Conservation (phyloP, 495 filamentous ascomycete species). For the Cetradonia linearis region DNA sequence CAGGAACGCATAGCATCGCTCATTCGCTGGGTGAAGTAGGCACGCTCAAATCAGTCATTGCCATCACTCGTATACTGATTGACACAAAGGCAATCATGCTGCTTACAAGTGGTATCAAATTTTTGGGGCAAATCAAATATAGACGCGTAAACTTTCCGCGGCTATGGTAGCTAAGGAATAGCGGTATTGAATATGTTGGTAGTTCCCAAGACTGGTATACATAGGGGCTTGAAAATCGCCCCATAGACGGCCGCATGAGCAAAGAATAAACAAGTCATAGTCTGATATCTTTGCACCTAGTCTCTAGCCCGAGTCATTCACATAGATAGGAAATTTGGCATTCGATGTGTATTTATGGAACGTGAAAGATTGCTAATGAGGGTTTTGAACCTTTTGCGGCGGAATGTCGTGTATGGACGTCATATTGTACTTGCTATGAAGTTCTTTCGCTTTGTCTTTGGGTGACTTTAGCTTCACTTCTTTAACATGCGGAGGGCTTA, state of each 20-base stretch:
- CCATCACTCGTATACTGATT: too few species aligned
- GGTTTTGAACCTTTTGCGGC: background rate
- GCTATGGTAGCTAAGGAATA: background rate
- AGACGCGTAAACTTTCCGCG: too few species aligned
- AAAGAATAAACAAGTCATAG: background rate
- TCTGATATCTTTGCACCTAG: background rate
- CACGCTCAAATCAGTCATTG: too few species aligned
- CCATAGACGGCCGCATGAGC: too few species aligned
- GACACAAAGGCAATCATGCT: too few species aligned
- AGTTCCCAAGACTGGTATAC: too few species aligned
- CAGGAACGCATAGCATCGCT: too few species aligned
- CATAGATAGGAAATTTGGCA: background rate
- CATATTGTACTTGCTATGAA: constrained; percentile 1
- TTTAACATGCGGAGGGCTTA: background rate
- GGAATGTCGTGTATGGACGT: background rate
- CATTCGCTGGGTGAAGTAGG: too few species aligned
- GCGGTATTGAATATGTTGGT: background rate
- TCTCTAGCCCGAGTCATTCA: background rate
- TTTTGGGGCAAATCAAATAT: too few species aligned
- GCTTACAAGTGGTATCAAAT: too few species aligned
- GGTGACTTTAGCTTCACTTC: background rate
- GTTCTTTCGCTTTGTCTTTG: constrained; percentile 2
- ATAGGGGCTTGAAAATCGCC: too few species aligned
- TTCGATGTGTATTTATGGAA: background rate
- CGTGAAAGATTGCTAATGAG: background rate